phyloP scores from a whole-genome alignment of 257 asterid species.

The Gardenia jasminoides region DNA sequence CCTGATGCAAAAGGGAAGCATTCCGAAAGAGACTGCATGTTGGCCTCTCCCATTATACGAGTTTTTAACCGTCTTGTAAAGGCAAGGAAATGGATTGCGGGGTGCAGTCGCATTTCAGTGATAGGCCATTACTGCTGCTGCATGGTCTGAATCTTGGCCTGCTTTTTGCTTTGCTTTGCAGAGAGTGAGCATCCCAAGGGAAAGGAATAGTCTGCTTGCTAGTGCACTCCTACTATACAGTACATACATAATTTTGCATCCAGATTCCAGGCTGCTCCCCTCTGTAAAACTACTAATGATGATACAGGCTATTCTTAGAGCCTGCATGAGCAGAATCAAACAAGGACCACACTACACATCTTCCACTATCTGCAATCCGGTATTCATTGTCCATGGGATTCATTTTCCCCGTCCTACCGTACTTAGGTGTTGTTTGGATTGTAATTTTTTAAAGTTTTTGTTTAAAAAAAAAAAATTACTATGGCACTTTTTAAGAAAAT shows the following conservation, averaged over 20 bases:
- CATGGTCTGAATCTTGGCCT: neutral
- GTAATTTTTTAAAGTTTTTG: too few species aligned
- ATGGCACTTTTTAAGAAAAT: too few species aligned
- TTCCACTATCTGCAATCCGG: neutral
- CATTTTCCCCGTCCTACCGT: neutral
- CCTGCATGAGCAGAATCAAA: neutral
- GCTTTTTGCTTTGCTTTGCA: neutral
- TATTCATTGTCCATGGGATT: neutral
- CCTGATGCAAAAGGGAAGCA: neutral
- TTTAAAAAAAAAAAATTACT: too few species aligned
- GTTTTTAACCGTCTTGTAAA: too few species aligned
- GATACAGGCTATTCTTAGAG: neutral
- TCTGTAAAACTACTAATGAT: neutral
- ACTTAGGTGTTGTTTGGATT: too few species aligned
- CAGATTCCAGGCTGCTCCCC: slow-evolving; percentile 10
- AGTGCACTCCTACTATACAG: too few species aligned
- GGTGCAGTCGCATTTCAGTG: slow-evolving; percentile 6
- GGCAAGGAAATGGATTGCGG: too few species aligned
- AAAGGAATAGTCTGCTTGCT: neutral
- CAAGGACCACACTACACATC: slow-evolving; percentile 17
- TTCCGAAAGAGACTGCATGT: too few species aligned
- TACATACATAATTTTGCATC: neutral
- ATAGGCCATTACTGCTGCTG: slow-evolving; percentile 10
- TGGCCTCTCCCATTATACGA: too few species aligned
- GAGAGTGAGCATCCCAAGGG: slow-evolving; percentile 8